These are phyloP conservation scores for Coemansia sp. DNA, from an alignment of 192 early-diverging fungal species.

Conservation along the genomic window DNA sequence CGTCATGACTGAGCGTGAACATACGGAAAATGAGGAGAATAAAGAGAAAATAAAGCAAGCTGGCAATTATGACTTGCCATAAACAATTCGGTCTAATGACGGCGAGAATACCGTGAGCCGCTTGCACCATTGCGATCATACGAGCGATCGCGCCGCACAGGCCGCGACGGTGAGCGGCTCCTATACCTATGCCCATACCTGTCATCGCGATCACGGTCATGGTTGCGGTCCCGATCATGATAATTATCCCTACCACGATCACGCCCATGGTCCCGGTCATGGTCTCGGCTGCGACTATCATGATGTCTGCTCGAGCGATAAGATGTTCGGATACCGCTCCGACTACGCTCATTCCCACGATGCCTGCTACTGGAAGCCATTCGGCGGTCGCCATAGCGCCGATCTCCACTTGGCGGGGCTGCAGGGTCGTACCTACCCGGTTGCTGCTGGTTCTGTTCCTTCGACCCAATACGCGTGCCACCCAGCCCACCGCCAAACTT, in stretches of 20 bases:
- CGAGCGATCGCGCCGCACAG: constrained; percentile 46
- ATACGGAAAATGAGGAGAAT: too few species aligned
- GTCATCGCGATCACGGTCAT: constrained; percentile 21
- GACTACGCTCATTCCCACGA: constrained; percentile 20
- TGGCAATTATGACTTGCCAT: too few species aligned
- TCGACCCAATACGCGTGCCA: constrained; percentile 40
- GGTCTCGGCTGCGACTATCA: constrained; percentile 11
- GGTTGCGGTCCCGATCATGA: constrained; percentile 7
- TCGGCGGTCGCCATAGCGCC: constrained; percentile 16
- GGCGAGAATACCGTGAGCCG: constrained; percentile 33
- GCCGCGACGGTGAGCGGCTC: constrained; percentile 46
- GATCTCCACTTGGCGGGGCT: constrained; percentile 1
- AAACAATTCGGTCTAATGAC: neutral
- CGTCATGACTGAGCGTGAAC: too few species aligned
- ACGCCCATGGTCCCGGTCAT: constrained; percentile 1
- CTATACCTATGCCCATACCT: constrained; percentile 21
- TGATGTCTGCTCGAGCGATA: neutral
- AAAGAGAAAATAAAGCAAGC: too few species aligned
- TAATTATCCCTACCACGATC: constrained; percentile 13
- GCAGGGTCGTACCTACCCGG: constrained; percentile 45
- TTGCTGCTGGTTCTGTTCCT: constrained; percentile 35
- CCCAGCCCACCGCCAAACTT: constrained; percentile 51
- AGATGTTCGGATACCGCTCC: constrained; percentile 18
- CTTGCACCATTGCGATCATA: constrained; percentile 26
- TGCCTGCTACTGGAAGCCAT: constrained; percentile 7